Base-by-base conservation (phyloP, 2,329 filamentous ascomycete genomes). In the Diplodia sapinea region DNA sequence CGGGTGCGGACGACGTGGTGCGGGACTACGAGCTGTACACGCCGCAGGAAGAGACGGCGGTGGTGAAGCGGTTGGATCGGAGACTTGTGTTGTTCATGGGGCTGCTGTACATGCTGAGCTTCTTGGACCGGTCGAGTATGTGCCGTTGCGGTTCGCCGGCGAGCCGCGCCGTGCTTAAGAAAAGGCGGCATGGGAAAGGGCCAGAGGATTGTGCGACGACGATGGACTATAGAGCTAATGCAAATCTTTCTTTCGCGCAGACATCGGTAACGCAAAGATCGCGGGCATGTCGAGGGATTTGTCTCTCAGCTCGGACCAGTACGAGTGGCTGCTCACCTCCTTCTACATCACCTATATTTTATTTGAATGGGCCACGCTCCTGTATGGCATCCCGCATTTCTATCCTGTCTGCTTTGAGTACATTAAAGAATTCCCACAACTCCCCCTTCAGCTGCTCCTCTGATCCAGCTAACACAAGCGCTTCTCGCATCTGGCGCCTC, bases 71-170 rank as follows among this genome's bases (percentile, higher is more conserved):
- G 79, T 88, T 97, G 72, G 93, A 97, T 77, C 84, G 87, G 67
- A 87, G 85, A 70, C 84, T 97, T 65, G 92, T 96, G 6, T 77
- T 91, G 0, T 96, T 97, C 75, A 85, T 97, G 70, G 91, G 92
- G 12, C 77, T 94, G 68, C 83, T 97, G 13, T 97, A 95, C 76
- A 86, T 96, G 83, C 82, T 97, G 70, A 91, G 89, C 70, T 97
- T 96, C 76, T 80, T 97, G 71, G 93, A 97, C 78, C 86, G 93
- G 71, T 94, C 91, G 20, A 96, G 92, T 93, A 82, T 73, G 77
- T 62, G 11, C 70, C 17, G 50, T 67, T 66, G 50, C n/a, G 9
- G 23, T 4, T 26, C n/a, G 23, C 49, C 0, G n/a, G 40, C 40
- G 17, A 43, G 40, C 7, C 17, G 7, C 43, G n/a, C 43, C 17